Base-by-base conservation (phyloP, 2,329 filamentous ascomycete species). In the Colletotrichum eremochloae region DNA sequence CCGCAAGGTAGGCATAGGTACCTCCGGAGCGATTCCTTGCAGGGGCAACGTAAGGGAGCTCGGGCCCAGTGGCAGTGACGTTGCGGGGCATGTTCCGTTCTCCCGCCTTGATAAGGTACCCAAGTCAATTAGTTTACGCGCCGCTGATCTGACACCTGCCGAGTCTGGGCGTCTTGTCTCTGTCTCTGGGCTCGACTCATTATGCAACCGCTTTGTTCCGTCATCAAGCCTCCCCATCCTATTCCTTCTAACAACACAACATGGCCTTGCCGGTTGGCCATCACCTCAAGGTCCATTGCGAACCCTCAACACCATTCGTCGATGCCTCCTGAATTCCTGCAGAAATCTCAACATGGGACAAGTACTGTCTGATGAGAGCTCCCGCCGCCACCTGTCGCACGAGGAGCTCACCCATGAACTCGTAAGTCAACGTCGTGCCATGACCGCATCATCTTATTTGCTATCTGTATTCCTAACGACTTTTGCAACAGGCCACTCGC, bases 401-500 rank as follows among this genome's bases (percentile, higher is more conserved):
- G 86, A 89, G 76, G 82, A 88, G 78, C 79, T 89, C 72, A 84
- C 82, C 29, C 83, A 83, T 68, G 82, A 87, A 77, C 83, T 90
- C 75, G 88, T 89, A 80, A 80, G 83, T 68, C 68, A 52, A 33
- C 24, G 18, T n/a, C 44, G 11, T 46, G 4, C 15, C 40, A 6
- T 56, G 40, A 48, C 50, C 6, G 11, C 14, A 2, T 14, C 48
- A 42, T 48, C 44, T 56, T 42, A 15, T 24, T 1, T 29, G 12
- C 7, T 40, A 50, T 15, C 8, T 24, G 53, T 36, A 11, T 29
- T 50, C 15, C 72, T 77, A 48, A 76, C 60, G 55, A 46, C 8
- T 5, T 14, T 18, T 7, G 3, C 50, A 18, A n/a, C 70, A 92
- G 90, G 89, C 89, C 74, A 81, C 84, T 67, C 88, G 83, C 76